phyloP scores from a whole-genome alignment of 2,329 filamentous ascomycete genomes.

The Berkeleyomyces rouxiae region DNA sequence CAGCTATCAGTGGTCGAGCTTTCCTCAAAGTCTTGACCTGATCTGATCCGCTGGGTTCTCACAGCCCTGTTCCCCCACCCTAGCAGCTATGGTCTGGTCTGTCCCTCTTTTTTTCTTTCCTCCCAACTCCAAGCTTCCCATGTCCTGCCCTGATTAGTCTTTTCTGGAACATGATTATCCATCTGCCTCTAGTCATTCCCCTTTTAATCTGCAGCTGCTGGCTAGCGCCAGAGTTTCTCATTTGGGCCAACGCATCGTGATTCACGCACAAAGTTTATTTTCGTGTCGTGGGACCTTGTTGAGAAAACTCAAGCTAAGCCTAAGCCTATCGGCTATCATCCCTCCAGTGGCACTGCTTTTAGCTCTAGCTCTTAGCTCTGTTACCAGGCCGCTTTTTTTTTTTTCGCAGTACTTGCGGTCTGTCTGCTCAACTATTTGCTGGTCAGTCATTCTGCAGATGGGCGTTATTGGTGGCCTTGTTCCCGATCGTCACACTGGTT shows the following conservation, averaged over 20 bases:
- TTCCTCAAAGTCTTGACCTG: neutral
- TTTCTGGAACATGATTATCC: slow-evolving; percentile 2
- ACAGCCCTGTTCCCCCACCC: neutral
- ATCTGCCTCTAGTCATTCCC: neutral
- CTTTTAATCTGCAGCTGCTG: slow-evolving; percentile 1
- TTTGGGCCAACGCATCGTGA: neutral
- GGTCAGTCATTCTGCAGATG: neutral
- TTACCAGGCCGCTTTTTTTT: neutral
- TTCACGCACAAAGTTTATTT: slow-evolving; percentile 1
- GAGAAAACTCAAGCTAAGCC: neutral
- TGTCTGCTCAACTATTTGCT: neutral
- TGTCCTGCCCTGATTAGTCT: neutral
- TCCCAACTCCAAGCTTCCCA: slow-evolving; percentile 1
- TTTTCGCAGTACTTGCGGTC: neutral
- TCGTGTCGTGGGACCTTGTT: neutral
- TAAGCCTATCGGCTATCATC: neutral
- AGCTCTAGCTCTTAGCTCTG: neutral
- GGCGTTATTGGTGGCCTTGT: neutral
- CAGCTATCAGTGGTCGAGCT: neutral
- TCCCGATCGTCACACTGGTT: neutral
- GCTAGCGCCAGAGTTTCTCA: neutral
- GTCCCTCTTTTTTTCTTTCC: slow-evolving; percentile 1
- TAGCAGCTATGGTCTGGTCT: neutral
- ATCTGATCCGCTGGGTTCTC: neutral
- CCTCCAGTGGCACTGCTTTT: neutral